Base-by-base conservation (phyloP, 2,329 filamentous ascomycete species). In the Karstenula rhodostoma region DNA sequence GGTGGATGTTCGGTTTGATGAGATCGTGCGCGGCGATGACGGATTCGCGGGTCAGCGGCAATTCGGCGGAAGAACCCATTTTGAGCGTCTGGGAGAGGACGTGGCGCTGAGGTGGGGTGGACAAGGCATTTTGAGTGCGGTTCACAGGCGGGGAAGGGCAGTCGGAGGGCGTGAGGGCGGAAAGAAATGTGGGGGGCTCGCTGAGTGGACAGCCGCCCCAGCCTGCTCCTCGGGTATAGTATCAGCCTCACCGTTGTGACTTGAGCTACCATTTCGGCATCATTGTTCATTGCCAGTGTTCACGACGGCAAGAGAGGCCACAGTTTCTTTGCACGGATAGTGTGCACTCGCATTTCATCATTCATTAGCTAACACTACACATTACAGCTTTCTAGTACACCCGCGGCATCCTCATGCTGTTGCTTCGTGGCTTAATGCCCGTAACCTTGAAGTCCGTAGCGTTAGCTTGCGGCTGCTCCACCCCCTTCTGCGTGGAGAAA, bases 1-100 rank as follows among this genome's bases (percentile, higher is more conserved):
- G 84, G 82, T 97, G 92, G 75, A 98, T 86, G 80, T 92, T 87
- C 0, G 86, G 83, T 71, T 86, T 83, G 76, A 98, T 93, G 53
- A 92, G 84, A 49, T 83, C 78, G 80, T 93, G 90, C 4, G 94
- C 94, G 25, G 83, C 83, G 55, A 87, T 72, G 40, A 98, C 89
- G 15, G 91, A 93, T 54, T 82, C 79, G 48, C 92, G 89, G 19
- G 87, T 92, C 23, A 97, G 85, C 3, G 90, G 90, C 6, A 83
- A 86, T 22, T 46, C 50, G 32, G 35, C 8, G 42, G 42, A 29
- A 9, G 50, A 42, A 29, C 27, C 43, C 51, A 55, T 55, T 4
- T 17, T 55, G 57, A 37, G 23, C 43, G 27, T 15, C 6, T 2
- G 23, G 19, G 22, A 33, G n/a, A 22, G 25, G 7, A 17, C 2